Conservation (phyloP, 2,329 filamentous ascomycete genomes). For the Colletotrichum godetiae region DNA sequence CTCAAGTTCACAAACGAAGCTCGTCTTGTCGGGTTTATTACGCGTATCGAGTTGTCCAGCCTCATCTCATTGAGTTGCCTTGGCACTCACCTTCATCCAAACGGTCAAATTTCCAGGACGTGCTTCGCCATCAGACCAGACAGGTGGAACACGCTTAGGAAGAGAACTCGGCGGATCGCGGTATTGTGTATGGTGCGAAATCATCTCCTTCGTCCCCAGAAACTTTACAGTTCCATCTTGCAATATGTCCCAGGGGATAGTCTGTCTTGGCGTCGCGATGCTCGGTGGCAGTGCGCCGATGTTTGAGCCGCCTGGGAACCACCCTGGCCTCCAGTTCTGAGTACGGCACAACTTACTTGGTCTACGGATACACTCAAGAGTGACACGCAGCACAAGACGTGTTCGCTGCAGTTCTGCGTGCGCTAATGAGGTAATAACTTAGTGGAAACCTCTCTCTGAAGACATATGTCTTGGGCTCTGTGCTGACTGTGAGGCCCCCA, state of each 20-base stretch:
- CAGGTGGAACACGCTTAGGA: neutral
- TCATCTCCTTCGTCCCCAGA: neutral
- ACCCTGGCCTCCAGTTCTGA: too few species aligned
- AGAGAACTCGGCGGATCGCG: neutral
- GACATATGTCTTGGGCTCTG: too few species aligned
- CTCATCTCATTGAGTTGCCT: neutral
- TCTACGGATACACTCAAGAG: too few species aligned
- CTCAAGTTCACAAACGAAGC: too few species aligned
- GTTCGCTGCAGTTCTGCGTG: neutral
- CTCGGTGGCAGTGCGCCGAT: constrained; percentile 18
- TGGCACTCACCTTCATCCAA: neutral
- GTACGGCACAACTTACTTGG: too few species aligned
- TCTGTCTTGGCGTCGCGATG: constrained; percentile 13
- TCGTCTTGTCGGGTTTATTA: neutral
- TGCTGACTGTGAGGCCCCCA: neutral
- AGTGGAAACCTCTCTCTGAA: too few species aligned
- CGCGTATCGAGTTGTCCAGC: neutral
- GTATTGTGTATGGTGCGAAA: constrained; percentile 22
- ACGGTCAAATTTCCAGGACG: neutral
- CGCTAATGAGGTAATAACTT: neutral
- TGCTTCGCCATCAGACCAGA: neutral
- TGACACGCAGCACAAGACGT: too few species aligned
- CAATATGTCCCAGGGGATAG: constrained; percentile 16
- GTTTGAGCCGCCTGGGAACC: too few species aligned
- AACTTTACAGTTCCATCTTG: neutral